Base-by-base conservation (phyloP, 139 green algal genomes). In the Chlorella sp. region DNA sequence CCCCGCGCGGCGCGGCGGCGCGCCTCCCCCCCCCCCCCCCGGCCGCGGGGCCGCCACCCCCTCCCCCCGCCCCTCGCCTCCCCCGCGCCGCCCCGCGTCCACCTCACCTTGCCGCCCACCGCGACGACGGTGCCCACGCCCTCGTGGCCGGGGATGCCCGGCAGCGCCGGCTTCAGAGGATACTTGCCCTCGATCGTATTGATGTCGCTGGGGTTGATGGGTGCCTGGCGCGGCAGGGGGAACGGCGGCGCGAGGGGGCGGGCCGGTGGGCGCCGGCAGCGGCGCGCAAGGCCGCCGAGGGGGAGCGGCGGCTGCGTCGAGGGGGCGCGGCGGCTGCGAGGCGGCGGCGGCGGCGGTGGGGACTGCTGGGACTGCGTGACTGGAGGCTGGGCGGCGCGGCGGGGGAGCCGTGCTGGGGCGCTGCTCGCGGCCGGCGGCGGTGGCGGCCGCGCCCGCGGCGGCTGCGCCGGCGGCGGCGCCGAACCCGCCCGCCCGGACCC, bases 181-280 rank as follows among this genome's bases (percentile, higher is more conserved):
- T 97, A 96, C 82, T 87, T 92, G 45, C 91, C 91, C 74, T 95
- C 82, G 0, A 96, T 77, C 1, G 86, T 92, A 75, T 95, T 96
- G 67, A 97, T 82, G 82, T 97, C 93, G 9, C 81, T 81, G 1
- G 91, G 90, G 77, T 97, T 96, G 64, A 97, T 87, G 27, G 91
- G 90, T 0, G 89, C 81, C 90, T 95, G 82, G n/a, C 33, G 9
- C 4, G 3, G 29, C 27, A 38, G 17, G 7, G 35, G 43, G 21
- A 68, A n/a, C n/a, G n/a, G 38, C 51, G 27, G 29, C 1, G 38
- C 35, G 48, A 60, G 23, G 17, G 42, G 19, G n/a, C n/a, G n/a
- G n/a, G n/a, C n/a, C n/a, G n/a, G n/a, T n/a, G n/a, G n/a, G n/a
- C n/a, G n/a, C n/a, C n/a, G n/a, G n/a, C n/a, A n/a, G n/a, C n/a